Percentiles rank a stretch among this genome's conserved stretches.
Evolutionary conservation across 768 basidiomycete species (phyloP).

Genomic region (Tylopilus cervinicoccineus): DNA sequence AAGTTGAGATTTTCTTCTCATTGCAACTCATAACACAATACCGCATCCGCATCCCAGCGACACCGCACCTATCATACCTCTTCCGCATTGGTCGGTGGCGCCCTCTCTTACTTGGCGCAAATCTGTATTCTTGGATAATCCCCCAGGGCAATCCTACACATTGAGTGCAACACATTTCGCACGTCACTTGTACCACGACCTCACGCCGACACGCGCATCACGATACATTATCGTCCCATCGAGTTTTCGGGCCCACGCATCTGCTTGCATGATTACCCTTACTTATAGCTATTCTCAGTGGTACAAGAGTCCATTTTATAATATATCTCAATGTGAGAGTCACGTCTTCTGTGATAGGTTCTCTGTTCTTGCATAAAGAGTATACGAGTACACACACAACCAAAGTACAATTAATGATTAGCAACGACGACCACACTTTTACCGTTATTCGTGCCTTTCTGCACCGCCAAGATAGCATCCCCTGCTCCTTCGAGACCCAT

Average conservation of each 20-base stretch:
- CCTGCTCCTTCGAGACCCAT: conserved; percentile 3
- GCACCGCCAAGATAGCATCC: conserved; percentile 3
- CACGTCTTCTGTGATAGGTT: not conserved
- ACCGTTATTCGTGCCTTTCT: conserved; percentile 2
- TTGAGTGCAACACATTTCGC: not conserved
- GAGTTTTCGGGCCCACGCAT: conserved; percentile 4
- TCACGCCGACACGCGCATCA: conserved; percentile 6
- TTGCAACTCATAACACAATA: conserved; percentile 7
- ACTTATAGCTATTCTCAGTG: conserved; percentile 21
- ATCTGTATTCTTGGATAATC: conserved; percentile 22
- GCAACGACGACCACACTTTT: not conserved
- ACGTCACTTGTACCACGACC: conserved; percentile 3
- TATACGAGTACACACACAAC: not conserved
- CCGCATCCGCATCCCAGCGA: conserved; percentile 16
- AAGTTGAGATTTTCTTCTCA: conserved; percentile 1
- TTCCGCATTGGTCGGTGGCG: conserved; percentile 9
- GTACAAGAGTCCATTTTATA: conserved; percentile 11
- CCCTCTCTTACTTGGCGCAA: conserved; percentile 4
- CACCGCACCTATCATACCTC: conserved; percentile 18
- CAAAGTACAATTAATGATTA: not conserved
- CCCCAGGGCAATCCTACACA: not conserved
- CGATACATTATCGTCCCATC: not conserved
- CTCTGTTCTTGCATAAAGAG: not conserved
- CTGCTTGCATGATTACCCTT: conserved; percentile 15
- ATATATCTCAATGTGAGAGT: conserved; percentile 11